Base-by-base conservation (phyloP, 2,329 filamentous ascomycete genomes). In the Tolypocladium cylindrosporum region DNA sequence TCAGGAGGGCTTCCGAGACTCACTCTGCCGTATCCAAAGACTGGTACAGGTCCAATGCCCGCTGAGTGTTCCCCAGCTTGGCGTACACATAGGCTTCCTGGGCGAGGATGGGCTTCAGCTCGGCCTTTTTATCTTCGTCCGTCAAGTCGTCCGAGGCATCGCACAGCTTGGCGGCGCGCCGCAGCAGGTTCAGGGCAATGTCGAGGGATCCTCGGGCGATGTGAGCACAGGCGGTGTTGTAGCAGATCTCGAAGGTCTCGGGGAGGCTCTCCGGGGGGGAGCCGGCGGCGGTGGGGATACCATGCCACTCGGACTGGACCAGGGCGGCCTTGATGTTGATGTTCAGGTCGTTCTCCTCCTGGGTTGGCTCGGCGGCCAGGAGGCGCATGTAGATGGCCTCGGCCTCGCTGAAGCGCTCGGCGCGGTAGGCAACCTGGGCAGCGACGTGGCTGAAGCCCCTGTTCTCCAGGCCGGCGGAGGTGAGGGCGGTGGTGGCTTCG, bases 201-300 rank as follows among this genome's bases (percentile, higher is more conserved):
- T 74, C 78, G 42, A 89, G 76, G 64, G 89, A 86, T 9, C 85
- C 87, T 53, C 83, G 78, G 16, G 88, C 87, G 65, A 94, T 85
- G 69, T 83, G 84, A 24, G 80, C 80, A 69, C 89, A 93, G 10
- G 89, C 90, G 31, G 84, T 81, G 70, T 95, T 95, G 74, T 90
- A 95, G 13, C 88, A 86, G 34, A 88, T 86, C 74, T 94, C 90
- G 64, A 94, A 94, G 2, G 86, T 83, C 61, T 91, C 88, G 34
- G 88, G 73, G 64, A 89, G 84, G 60, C 64, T 63, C 27, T 86
- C 83, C 59, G 79, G 75, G 8, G 74, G 73, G 10, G 80, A 76
- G 66, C 82, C 77, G 66, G 60, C 57, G 4, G 60, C 50, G 9
- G 64, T 59, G 19, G 66, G 79, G 54, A 76, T 75, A 4, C 84